A percentile compares a stretch with the other conserved stretches of the same genome.
phyloP scores from a whole-genome alignment of 768 basidiomycete species.

The Lactarius psammicola region DNA sequence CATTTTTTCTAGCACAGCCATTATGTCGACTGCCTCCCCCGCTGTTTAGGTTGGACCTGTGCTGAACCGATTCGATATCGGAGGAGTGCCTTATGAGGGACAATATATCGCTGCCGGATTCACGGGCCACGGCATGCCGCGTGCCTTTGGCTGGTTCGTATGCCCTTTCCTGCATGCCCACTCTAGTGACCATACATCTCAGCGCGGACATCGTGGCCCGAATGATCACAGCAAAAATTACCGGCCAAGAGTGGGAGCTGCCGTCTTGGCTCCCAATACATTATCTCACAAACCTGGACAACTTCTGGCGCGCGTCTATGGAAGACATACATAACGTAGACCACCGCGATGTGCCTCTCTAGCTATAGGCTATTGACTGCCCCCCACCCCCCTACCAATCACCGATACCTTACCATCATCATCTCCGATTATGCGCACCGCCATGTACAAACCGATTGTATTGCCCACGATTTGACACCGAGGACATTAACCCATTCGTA shows the following conservation, averaged over 20 bases:
- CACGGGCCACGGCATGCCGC: conserved; percentile 79
- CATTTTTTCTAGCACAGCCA: background rate
- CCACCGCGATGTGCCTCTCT: background rate
- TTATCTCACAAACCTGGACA: conserved; percentile 33
- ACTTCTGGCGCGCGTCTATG: background rate
- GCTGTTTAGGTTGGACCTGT: conserved; percentile 60
- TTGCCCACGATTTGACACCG: background rate
- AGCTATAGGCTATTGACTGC: background rate
- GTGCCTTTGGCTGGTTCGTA: conserved; percentile 65
- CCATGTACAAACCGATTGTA: background rate
- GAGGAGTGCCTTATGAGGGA: conserved; percentile 41
- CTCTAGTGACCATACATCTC: conserved; percentile 4
- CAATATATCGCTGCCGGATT: conserved; percentile 76
- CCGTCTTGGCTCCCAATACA: conserved; percentile 63
- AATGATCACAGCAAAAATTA: conserved; percentile 55
- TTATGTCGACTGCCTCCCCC: background rate
- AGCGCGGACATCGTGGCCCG: conserved; percentile 62
- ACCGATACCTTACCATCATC: background rate
- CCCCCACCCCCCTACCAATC: background rate
- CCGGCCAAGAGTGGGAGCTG: conserved; percentile 43
- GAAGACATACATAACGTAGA: background rate
- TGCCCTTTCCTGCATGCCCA: background rate
- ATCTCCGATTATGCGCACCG: background rate
- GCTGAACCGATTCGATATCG: conserved; percentile 32
- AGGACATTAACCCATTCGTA: background rate